Base-by-base conservation (phyloP, 2,329 filamentous ascomycete species). In the Colletotrichum sp. region DNA sequence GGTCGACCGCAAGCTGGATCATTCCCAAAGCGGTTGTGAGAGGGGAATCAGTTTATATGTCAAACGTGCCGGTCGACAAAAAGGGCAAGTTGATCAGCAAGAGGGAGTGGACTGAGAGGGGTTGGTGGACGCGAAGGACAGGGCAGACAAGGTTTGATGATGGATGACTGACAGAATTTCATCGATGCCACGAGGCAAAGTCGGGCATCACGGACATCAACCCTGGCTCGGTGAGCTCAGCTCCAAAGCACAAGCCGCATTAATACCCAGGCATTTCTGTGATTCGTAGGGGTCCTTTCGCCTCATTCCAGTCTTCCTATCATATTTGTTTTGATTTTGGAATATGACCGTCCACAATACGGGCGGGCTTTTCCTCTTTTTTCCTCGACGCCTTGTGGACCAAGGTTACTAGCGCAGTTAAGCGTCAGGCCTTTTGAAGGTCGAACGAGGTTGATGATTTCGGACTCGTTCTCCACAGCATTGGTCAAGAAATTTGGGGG, bases 101-200 rank as follows among this genome's bases (percentile, higher is more conserved):
- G n/a, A 36, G 8, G 34, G 15, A 63, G 15, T 26, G 26, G 28
- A 34, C 24, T 44, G 2, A 62, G 66, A 67, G 64, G 64, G n/a
- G 44, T 34, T n/a, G 69, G 32, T 12, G 22, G 44, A 22, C 44
- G 44, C 44, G 44, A 52, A 12, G 15, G 55, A 22, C 60, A 26
- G 26, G 30, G 22, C 28, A 26, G 12, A n/a, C 60, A 52, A 36
- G 48, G 52, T 72, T 55, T 16, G 36, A 28, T 22, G 34, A 57
- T 52, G n/a, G 22, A 68, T 24, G 34, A 28, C 22, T 30, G 34
- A 34, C 39, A 64, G 44, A 36, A 63, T 34, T 12, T 69, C 64
- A 65, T 34, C 24, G 15, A 52, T 65, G 48, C 74, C 59, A 76
- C 70, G 70, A 69, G 74, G 70, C 6, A 69, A 32, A n/a, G 52